phyloP scores from a whole-genome alignment of 2,329 filamentous ascomycete species.

The Neurospora sp. region DNA sequence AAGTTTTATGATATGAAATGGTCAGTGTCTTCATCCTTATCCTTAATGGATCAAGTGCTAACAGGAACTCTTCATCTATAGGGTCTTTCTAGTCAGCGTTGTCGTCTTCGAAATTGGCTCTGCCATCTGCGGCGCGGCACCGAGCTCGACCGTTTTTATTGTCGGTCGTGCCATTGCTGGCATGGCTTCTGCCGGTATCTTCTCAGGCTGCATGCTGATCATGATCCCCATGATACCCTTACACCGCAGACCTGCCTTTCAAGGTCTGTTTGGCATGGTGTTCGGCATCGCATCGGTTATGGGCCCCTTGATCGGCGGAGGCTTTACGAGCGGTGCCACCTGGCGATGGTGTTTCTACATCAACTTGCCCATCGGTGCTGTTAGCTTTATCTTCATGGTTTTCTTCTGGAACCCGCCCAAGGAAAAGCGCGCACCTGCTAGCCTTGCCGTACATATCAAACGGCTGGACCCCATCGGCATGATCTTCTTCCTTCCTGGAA shows the following conservation, averaged over 20 bases:
- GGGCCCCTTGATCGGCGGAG: slow-evolving; percentile 44
- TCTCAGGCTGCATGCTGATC: slow-evolving; percentile 45
- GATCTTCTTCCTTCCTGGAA: slow-evolving; percentile 46
- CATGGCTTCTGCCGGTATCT: slow-evolving; percentile 45
- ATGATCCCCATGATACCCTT: slow-evolving; percentile 50
- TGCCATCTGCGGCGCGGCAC: slow-evolving; percentile 43
- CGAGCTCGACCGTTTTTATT: slow-evolving; percentile 43
- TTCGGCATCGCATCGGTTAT: slow-evolving; percentile 45
- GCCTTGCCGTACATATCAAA: slow-evolving; percentile 33
- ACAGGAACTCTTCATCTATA: slow-evolving; percentile 10
- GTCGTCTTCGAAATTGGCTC: slow-evolving; percentile 45
- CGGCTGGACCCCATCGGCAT: slow-evolving; percentile 51
- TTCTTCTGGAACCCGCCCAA: slow-evolving; percentile 37
- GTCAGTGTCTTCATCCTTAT: slow-evolving; percentile 21
- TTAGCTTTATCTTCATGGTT: slow-evolving; percentile 38
- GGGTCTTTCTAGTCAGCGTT: slow-evolving; percentile 37
- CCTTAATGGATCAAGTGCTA: too few relatives aligned
- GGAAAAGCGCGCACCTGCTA: slow-evolving; percentile 20
- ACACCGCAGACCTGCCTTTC: slow-evolving; percentile 48
- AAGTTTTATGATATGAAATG: slow-evolving; percentile 42
- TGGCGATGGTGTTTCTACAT: slow-evolving; percentile 53
- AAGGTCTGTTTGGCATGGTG: slow-evolving; percentile 43
- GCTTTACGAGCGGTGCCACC: slow-evolving; percentile 35
- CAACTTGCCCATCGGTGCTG: slow-evolving; percentile 44
- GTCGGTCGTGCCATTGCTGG: slow-evolving; percentile 47